These are phyloP conservation scores for Saksenaea oblongispora DNA, from an alignment of 371 early-diverging fungal species.

Conservation along the genomic window DNA sequence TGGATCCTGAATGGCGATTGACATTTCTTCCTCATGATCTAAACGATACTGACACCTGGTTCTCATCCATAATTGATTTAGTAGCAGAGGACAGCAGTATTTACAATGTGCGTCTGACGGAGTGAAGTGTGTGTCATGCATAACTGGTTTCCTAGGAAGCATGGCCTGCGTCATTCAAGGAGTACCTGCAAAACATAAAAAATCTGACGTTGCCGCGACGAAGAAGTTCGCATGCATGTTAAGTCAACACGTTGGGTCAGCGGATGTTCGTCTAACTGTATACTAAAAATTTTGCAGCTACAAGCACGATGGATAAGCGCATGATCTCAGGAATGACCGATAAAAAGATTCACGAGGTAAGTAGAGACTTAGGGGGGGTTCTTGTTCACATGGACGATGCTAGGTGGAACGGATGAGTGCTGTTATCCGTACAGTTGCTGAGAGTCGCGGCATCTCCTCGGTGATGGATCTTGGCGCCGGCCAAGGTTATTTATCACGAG, in stretches of 20 bases:
- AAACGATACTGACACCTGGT: neutral
- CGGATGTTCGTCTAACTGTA: neutral
- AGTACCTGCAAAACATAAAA: constrained; percentile 18
- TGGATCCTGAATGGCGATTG: constrained; percentile 51
- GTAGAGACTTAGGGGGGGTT: neutral
- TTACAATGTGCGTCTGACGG: neutral
- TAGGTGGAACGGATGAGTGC: constrained; percentile 65
- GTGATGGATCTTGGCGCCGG: constrained; percentile 76
- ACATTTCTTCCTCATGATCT: constrained; percentile 23
- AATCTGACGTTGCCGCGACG: constrained; percentile 25
- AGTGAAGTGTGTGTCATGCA: neutral
- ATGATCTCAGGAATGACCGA: constrained; percentile 69
- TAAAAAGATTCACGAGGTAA: constrained; percentile 71
- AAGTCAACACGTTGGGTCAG: neutral
- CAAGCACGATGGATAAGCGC: constrained; percentile 18
- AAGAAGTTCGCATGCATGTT: constrained; percentile 17
- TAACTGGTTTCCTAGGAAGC: constrained; percentile 10
- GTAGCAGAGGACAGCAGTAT: neutral
- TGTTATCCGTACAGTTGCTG: constrained; percentile 54
- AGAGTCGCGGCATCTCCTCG: constrained; percentile 34
- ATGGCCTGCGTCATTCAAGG: constrained; percentile 25
- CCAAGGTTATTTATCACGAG: constrained; percentile 78
- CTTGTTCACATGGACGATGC: neutral
- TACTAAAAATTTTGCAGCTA: neutral
- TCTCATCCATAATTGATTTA: neutral